Conservation (phyloP, 345 rosid species). For the Eucalyptus grandis region DNA sequence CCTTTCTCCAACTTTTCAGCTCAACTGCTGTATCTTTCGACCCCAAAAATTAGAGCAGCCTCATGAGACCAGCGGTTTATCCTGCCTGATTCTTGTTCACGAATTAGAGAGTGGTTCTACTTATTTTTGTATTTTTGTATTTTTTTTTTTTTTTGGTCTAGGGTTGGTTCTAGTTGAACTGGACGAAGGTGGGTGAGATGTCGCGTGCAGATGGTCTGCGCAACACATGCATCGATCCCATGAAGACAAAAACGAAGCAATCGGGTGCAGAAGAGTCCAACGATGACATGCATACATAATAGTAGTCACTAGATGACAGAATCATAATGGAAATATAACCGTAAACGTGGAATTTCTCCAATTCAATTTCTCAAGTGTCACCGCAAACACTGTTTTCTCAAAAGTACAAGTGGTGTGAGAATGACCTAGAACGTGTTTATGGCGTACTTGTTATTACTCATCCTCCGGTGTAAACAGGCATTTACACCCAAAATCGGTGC, state of each 20-base stretch:
- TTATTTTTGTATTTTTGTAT: background rate
- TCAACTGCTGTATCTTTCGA: background rate
- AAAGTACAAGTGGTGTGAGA: background rate
- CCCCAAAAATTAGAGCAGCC: background rate
- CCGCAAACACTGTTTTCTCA: background rate
- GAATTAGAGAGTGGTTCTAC: background rate
- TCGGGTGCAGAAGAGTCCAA: background rate
- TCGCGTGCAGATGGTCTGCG: background rate
- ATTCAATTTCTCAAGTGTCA: background rate
- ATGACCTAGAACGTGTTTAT: background rate
- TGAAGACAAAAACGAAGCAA: background rate
- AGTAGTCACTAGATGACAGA: background rate
- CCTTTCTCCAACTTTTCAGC: background rate
- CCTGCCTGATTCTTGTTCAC: background rate
- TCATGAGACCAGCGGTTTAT: background rate
- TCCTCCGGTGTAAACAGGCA: background rate
- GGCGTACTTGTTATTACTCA: background rate
- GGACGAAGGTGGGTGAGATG: background rate
- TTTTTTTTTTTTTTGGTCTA: background rate
- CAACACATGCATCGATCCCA: background rate
- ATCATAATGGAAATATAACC: background rate
- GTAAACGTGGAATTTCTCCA: background rate
- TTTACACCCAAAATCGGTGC: background rate
- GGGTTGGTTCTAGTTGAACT: background rate
- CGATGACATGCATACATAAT: background rate